Base-by-base conservation (phyloP, 345 rosid species). In the Syzygium aromaticum region DNA sequence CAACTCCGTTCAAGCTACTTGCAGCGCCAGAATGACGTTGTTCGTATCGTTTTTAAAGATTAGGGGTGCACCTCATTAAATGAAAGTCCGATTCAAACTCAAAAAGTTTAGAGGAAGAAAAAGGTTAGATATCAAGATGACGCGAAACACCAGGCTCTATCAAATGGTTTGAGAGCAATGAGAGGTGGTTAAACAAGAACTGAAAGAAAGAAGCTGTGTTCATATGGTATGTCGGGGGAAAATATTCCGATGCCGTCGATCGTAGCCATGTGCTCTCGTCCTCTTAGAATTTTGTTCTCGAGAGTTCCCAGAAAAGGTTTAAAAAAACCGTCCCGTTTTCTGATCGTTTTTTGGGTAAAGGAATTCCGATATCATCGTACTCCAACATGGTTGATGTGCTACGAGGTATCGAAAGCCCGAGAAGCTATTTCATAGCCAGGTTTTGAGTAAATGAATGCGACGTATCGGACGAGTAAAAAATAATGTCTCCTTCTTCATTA, bases 381-480 rank as follows among this genome's bases (percentile, higher is more conserved):
- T n/a, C 28, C 28, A 16, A n/a, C 8, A 0, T n/a, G 17, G 13
- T 61, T n/a, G 33, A n/a, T 0, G 0, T 13, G 15, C 13, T n/a
- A n/a, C 0, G 19, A n/a, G 73, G 19, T 1, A 61, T 6, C 38
- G 17, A n/a, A 61, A 0, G 17, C 33, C 1, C 5, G 7, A n/a
- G 19, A 61, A 61, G 17, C 8, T 61, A 12, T 61, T n/a, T 13
- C 1, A 0, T n/a, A 61, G 2, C 14, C 2, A 7, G 73, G 7
- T n/a, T 61, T 3, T 14, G 8, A 59, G 27, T 59, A 61, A 61
- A n/a, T 3, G 16, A 13, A 61, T 61, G 67, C 28, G 67, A 27
- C 17, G 33, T 27, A 27, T 59, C 1, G 0, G 8, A 27, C 16
- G 17, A 12, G 16, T 27, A 59, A 27, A n/a, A 27, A 16, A 61